These are phyloP conservation scores for Epichloe uncinata DNA, from an alignment of 2,329 filamentous ascomycete genomes.

Conservation along the genomic window DNA sequence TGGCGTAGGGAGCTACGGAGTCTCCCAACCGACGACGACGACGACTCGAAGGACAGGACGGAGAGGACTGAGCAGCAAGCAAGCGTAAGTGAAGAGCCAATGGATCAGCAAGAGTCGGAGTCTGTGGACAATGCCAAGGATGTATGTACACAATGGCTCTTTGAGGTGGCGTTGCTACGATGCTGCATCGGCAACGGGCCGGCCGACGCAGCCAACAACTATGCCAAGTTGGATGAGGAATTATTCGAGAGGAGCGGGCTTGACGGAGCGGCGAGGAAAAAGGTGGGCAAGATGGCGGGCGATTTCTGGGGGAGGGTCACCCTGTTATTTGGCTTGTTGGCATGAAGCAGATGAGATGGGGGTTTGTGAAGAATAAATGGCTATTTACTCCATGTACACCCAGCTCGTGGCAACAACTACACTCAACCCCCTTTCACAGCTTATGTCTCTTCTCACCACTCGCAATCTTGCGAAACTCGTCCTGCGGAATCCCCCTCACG, in stretches of 20 bases:
- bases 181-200: slow-evolving; percentile 26
- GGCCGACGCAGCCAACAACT: slow-evolving; percentile 13
- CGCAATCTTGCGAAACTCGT: slow-evolving; percentile 77
- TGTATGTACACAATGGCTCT: slow-evolving; percentile 45
- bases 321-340: slow-evolving; percentile 67
- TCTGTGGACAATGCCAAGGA: slow-evolving; percentile 25
- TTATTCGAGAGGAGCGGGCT: slow-evolving; percentile 33
- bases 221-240: slow-evolving; percentile 32
- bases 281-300: slow-evolving; percentile 47
- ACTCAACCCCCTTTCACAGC: slow-evolving; percentile 43
- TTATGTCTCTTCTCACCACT: slow-evolving; percentile 90
- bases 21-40: slow-evolving; percentile 8
- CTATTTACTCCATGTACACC: no score
- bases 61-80: slow-evolving; percentile 4
- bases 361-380: neutral
- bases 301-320: slow-evolving; percentile 79
- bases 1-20: slow-evolving; percentile 33
- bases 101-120: neutral
- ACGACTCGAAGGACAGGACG: slow-evolving; percentile 6
- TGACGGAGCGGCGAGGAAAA: slow-evolving; percentile 33
- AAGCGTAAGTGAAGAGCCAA: neutral
- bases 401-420: no score
- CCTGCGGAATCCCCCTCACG: slow-evolving; percentile 65
- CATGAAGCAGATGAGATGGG: slow-evolving; percentile 14
- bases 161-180: slow-evolving; percentile 42